Conservation (phyloP, 2,329 filamentous ascomycete genomes). For the Xylaria sp. region DNA sequence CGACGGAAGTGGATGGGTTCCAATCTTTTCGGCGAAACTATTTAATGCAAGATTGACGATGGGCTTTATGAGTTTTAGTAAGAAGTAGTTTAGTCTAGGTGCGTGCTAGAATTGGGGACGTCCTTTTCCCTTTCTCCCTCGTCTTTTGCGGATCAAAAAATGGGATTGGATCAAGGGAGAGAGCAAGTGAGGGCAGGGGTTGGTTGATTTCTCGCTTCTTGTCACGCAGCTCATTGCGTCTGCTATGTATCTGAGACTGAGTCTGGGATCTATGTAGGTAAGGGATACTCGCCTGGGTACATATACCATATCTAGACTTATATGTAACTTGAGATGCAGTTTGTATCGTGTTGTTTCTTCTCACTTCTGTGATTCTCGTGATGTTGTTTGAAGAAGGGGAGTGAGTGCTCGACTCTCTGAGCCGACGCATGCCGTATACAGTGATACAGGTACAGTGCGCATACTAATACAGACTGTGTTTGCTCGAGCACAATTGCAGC, state of each 20-base stretch:
- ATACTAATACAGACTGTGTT: background rate
- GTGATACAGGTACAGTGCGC: no score
- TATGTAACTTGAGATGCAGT: slow-evolving; percentile 8
- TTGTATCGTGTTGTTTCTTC: background rate
- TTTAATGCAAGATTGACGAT: background rate
- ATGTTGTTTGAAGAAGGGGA: background rate
- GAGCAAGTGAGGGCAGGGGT: background rate
- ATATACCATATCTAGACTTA: slow-evolving; percentile 3
- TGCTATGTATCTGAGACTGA: background rate
- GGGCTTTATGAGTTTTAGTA: background rate
- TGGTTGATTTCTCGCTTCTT: background rate
- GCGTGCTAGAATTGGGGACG: background rate
- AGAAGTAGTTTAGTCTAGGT: background rate
- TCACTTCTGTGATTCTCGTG: background rate
- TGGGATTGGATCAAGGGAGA: background rate
- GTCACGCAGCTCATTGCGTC: slow-evolving; percentile 3
- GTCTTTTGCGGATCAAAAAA: background rate
- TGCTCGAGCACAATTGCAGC: background rate
- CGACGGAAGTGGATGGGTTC: background rate
- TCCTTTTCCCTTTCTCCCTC: background rate
- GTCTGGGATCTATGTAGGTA: slow-evolving; percentile 1
- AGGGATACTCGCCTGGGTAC: slow-evolving; percentile 1
- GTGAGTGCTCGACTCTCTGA: no score
- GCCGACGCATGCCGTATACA: no score
- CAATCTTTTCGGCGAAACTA: background rate